A percentile compares a stretch with the other conserved stretches of the same genome.
Conservation (phyloP, 192 early-diverging fungal genomes). For the Obelidium mucronatum region DNA sequence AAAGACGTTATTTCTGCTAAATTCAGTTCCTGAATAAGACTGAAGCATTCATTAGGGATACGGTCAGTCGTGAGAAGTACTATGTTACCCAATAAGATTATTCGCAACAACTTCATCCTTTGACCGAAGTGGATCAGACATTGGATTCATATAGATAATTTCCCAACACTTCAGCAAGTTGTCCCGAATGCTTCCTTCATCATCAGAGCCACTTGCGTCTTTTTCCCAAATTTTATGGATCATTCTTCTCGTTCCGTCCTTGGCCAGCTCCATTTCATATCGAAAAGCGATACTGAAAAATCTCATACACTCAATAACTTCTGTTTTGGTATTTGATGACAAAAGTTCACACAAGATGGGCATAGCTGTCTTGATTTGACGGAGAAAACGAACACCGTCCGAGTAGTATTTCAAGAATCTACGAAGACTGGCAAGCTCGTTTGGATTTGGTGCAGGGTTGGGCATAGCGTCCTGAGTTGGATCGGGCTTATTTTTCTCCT, state of each 20-base stretch:
- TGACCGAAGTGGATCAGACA: conserved; percentile 16
- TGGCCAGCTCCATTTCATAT: conserved; percentile 84
- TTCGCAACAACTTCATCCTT: conserved; percentile 57
- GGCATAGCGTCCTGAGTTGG: not conserved
- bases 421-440: conserved; percentile 48
- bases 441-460: conserved; percentile 22
- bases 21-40: conserved; percentile 84
- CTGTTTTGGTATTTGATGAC: conserved; percentile 86
- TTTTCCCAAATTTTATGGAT: conserved; percentile 91
- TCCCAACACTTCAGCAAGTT: conserved; percentile 81
- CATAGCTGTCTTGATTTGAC: conserved; percentile 77
- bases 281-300: conserved; percentile 88
- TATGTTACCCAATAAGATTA: conserved; percentile 67
- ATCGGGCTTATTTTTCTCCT: not conserved
- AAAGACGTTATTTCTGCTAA: conserved; percentile 95
- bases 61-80: not conserved
- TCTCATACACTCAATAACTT: conserved; percentile 96
- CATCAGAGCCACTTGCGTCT: conserved; percentile 53
- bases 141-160: conserved; percentile 77
- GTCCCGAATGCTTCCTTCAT: conserved; percentile 53
- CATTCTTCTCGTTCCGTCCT: conserved; percentile 91
- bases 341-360: conserved; percentile 84
- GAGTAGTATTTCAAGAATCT: conserved; percentile 76
- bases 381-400: conserved; percentile 88
- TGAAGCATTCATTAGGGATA: conserved; percentile 24